These are phyloP conservation scores for Xylariaceae sp. DNA, from an alignment of 2,329 filamentous ascomycete species.

Conservation along the genomic window DNA sequence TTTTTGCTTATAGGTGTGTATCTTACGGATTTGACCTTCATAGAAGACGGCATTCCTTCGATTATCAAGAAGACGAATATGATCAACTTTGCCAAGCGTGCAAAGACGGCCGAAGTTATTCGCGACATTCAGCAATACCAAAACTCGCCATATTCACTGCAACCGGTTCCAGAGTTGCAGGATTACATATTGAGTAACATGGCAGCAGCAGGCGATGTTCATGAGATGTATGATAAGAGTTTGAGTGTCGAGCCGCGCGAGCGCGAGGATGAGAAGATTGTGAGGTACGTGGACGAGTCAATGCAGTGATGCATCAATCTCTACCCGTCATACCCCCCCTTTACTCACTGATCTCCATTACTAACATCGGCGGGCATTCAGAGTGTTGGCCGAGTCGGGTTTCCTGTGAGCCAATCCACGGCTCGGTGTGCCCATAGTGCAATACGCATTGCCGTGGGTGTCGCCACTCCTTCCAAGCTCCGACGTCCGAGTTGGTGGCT, in stretches of 20 bases:
- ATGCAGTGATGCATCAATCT: constrained; percentile 2
- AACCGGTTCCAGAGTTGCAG: constrained; percentile 84
- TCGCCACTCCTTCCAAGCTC: neutral
- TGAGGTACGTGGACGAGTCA: constrained; percentile 61
- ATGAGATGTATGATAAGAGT: constrained; percentile 99
- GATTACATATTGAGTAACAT: constrained; percentile 97
- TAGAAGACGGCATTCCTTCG: constrained; percentile 95
- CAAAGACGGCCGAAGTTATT: constrained; percentile 97
- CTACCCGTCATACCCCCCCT: neutral
- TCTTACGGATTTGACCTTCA: constrained; percentile 94
- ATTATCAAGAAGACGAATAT: constrained; percentile 93
- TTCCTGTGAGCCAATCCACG: constrained; percentile 44
- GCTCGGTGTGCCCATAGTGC: neutral
- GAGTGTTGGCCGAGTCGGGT: constrained; percentile 56
- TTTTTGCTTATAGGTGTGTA: constrained; percentile 65
- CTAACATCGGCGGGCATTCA: constrained; percentile 27
- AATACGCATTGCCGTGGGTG: neutral
- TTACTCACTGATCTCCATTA: constrained; percentile 21
- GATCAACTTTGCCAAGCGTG: constrained; percentile 97
- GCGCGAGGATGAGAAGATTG: constrained; percentile 98
- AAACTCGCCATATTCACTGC: constrained; percentile 90
- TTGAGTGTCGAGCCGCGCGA: constrained; percentile 89
- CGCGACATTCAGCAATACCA: constrained; percentile 98
- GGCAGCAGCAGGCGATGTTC: constrained; percentile 89
- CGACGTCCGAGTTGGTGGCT: neutral